Evolutionary conservation across 768 basidiomycete species (phyloP), one percentile per base, ranked within the genome.

Genomic region (Lepiota brunneoincarnata): DNA sequence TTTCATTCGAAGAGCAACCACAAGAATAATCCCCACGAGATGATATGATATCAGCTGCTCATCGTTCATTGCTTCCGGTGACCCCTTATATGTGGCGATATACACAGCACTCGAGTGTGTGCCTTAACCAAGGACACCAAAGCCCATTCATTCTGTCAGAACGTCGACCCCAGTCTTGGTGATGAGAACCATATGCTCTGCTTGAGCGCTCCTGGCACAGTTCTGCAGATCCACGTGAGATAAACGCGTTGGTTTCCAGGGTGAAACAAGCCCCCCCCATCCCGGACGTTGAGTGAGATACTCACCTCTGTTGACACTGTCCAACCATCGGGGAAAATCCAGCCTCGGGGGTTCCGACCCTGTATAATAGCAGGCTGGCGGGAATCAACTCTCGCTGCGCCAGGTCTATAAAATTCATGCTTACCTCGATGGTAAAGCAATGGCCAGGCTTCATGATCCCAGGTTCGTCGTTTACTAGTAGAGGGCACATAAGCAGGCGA

Each of bases 271-370:
- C 40, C 39, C 26, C n/a, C n/a, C n/a, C n/a, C n/a, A n/a, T n/a
- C n/a, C n/a, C n/a, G n/a, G n/a, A n/a, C n/a, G n/a, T n/a, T n/a
- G 18, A 54, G 14, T n/a, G 51, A 6, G 1, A 10, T 7, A 54
- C 81, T 50, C 63, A 84, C 93, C 75, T 89, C 85, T 0, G 93
- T 93, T 0, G 89, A 89, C n/a, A 88, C 84, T 2, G 92, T 93
- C 94, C 94, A 96, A 21, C 90, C 91, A 64, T 96, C 94, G 2
- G 90, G 90, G 67, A 91, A 95, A 54, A 91, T 81, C 82, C 86
- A 87, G 2, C 82, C 82, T 21, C 71, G 65, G 0, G 91, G 76
- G 53, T 89, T 75, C 4, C 72, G 67, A 10, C 93, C 93, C 70
- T 93, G 89, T 11, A 95, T 78, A 28, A 96, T 73, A 43, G 77